Conservation (phyloP, 495 filamentous ascomycete genomes). For the Glonium stellatum region DNA sequence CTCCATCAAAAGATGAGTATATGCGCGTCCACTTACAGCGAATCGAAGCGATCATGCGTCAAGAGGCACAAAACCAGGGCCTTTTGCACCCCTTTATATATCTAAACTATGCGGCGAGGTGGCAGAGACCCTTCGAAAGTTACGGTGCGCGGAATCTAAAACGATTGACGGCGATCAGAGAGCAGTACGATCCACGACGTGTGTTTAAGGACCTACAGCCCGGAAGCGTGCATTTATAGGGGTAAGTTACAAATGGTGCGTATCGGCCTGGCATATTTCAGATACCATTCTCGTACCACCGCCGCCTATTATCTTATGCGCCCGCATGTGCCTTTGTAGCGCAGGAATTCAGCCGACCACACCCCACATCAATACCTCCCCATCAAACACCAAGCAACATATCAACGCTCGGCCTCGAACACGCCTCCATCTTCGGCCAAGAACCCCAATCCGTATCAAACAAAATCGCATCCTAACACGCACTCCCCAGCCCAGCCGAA, state of each 20-base stretch:
- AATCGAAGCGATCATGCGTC: background rate
- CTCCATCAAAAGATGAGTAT: background rate
- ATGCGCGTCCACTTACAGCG: background rate
- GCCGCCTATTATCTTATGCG: too few relatives aligned
- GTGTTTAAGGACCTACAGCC: slow-evolving; percentile 16
- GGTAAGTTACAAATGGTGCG: too few relatives aligned
- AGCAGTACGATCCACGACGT: slow-evolving; percentile 29
- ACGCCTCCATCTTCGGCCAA: background rate
- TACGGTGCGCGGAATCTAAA: slow-evolving; percentile 18
- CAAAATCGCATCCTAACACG: slow-evolving; percentile 35
- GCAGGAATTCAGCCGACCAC: too few relatives aligned
- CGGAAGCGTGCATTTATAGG: background rate
- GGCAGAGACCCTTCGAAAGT: slow-evolving; percentile 34
- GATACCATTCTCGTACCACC: too few relatives aligned
- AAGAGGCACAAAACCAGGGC: background rate
- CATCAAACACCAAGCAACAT: slow-evolving; percentile 29
- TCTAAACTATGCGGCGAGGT: slow-evolving; percentile 38
- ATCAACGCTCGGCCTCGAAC: slow-evolving; percentile 28
- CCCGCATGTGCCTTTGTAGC: too few relatives aligned
- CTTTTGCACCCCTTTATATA: slow-evolving; percentile 31
- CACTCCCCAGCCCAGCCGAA: slow-evolving; percentile 35
- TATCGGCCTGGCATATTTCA: too few relatives aligned
- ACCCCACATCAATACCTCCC: too few relatives aligned
- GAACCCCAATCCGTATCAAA: slow-evolving; percentile 35
- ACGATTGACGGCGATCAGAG: too few relatives aligned